Evolutionary conservation across 1,139 yeast genomes (phyloP), one percentile per base, ranked within the genome.

Genomic region (Yamadazyma spencermartinsiae): DNA sequence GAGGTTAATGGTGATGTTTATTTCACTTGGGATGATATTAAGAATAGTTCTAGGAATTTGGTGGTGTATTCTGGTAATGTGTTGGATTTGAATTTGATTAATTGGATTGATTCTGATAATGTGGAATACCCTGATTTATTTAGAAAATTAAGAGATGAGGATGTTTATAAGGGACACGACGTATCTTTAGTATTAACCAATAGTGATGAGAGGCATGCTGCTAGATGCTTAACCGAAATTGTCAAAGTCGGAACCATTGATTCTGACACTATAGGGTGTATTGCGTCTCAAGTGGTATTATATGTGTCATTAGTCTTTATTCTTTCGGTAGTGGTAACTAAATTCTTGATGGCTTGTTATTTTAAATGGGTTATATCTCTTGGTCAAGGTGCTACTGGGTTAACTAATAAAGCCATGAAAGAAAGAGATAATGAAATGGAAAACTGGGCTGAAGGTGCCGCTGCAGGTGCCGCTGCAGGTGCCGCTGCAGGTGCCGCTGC

Each of bases 231-330:
- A 39, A 71, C 85, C n/a, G 98, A 92, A 61, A 85, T 87, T 41
- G 72, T 86, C 40, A 87, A 84, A 63, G 95, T 90, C 16, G 98
- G 98, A 17, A 81, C 79, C 34, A 79, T 92, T 40, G 98, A 92
- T 58, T 80, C 94, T 1, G 89, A 87, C 39, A 81, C 96, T 10
- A 80, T 92, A 54, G 98, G 98, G n/a, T 92, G 98, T 64, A 82
- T 92, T 60, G 96, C 97, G 0, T 87, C 97, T 1, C 72, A 79
- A 45, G 81, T 89, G 34, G 96, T 90, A 2, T 74, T 92, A 45
- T 79, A 81, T 50, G 76, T 84, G 12, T 86, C 97, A 0, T 73
- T 92, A 55, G 82, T 86, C 10, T 87, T 92, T 60, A 90, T 92
- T 54, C 72, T 92, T 43, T 76, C 95, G 1, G 79, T 90, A 41